phyloP scores from a whole-genome alignment of 208 protist species.

The Leishmania guyanensis region DNA sequence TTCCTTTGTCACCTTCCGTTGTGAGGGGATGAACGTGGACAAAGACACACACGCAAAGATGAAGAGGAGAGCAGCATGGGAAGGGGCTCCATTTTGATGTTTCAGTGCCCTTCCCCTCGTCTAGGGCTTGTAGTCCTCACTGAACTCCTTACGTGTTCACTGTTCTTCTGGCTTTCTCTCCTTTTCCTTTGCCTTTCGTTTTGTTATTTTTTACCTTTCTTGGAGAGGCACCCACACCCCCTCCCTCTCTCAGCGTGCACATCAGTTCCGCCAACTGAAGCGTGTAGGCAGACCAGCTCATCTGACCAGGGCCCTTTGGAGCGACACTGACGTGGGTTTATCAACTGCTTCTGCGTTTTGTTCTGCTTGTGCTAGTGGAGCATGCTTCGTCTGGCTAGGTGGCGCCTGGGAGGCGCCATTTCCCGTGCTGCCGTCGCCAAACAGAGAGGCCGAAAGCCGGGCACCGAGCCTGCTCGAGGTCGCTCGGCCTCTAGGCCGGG shows the following conservation, averaged over 20 bases:
- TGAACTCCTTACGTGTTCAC: not conserved
- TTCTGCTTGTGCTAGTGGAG: not conserved
- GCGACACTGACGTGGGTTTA: not conserved
- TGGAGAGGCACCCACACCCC: not conserved
- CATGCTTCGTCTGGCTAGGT: slow-evolving; percentile 4
- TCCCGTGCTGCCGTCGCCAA: slow-evolving; percentile 4
- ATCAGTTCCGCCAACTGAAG: not conserved
- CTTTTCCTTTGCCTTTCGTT: not conserved
- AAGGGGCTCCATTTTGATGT: not conserved
- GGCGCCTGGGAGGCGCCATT: slow-evolving; percentile 7
- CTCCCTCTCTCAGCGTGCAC: not conserved
- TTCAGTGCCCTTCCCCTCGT: not conserved
- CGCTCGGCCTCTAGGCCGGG: not conserved
- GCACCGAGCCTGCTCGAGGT: not conserved
- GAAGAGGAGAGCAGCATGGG: not conserved
- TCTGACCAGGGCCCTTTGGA: not conserved
- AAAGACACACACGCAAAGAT: not conserved
- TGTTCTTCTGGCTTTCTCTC: not conserved
- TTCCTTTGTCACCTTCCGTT: not conserved
- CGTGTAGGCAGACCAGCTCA: not conserved
- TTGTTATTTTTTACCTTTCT: not conserved
- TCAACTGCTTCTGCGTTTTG: not conserved
- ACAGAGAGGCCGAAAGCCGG: not conserved
- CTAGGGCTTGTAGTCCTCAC: not conserved
- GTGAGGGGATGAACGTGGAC: not conserved